Base-by-base conservation (phyloP, 768 basidiomycete genomes). In the Suillus discolor region DNA sequence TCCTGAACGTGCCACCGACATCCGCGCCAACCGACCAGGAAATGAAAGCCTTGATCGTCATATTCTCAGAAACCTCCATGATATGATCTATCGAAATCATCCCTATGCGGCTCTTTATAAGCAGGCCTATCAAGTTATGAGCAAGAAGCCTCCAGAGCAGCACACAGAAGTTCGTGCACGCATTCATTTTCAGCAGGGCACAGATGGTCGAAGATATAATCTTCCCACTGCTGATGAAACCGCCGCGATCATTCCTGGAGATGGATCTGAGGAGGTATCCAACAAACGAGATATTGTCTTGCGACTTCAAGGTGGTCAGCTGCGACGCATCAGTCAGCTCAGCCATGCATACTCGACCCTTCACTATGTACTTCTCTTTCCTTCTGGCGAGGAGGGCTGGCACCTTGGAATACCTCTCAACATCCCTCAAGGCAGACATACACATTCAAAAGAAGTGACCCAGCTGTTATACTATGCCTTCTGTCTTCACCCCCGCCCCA, bases 141-240 rank as follows among this genome's bases (percentile, higher is more conserved):
- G 57, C 31, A 62, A 69, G 2, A 67, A 75, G 34, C 66, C 70
- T 31, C 57, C 57, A 20, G 65, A 67, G 20, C 4, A 72, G 20
- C 72, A 71, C 25, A 59, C 47, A 1, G 55, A 72, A 62, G 18
- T 77, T 2, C 0, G 1, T 9, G 62, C 71, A 25, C 1, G 34
- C 0, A 34, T 78, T 16, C 41, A 62, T 36, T 5, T 71, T 0
- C 57, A 70, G 1, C 62, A 66, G 0, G 63, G 54, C 0, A 49
- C 57, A 62, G 81, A 84, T 72, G 69, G 57, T 0, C 69, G 79
- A 6, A 62, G 75, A 15, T 83, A 86, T 61, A 85, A 85, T 67
- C 65, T 81, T 0, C 84, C 84, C 2, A 80, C 78, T 57, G 73
- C 77, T 1, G 70, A 78, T 64, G 82, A 84, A 57, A 73, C 85